Base-by-base conservation (phyloP, 2,329 filamentous ascomycete genomes). In the Aspergillus candidus region DNA sequence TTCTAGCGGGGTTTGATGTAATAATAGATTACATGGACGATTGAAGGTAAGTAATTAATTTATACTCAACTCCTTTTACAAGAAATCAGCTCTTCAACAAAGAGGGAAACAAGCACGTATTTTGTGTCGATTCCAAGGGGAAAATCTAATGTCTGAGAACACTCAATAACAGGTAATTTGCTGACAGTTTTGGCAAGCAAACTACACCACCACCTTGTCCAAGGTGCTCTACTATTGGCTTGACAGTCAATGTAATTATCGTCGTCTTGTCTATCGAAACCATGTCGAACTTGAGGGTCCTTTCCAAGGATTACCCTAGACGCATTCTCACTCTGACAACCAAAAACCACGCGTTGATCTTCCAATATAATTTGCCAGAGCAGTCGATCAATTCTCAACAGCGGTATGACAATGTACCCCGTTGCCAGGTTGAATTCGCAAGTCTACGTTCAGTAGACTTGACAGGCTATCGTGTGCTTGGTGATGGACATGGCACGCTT, bases 371-470 rank as follows among this genome's bases (percentile, higher is more conserved):
- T 63, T 72, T 80, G 38, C 77, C 79, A 63, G 83, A 83, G 50
- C 62, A 72, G 29, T 73, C 75, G 51, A 67, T 72, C 41, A 81
- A 48, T 46, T 63, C 47, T 37, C 59, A 53, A 52, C 66, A 50
- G 30, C 48, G 47, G 34, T 52, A 50, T 37, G 61, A 60, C 53
- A 71, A 62, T 51, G 67, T 62, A 54, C 77, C 56, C 67, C 81
- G 66, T 77, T 95, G 89, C 73, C 89, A 94, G 76, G 89, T 96
- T 53, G 88, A 95, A 65, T 95, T 96, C 64, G 74, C 82, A 11
- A 74, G 79, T 8, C 67, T 79, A 32, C 76, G 80, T 31, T 73
- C 78, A 36, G 73, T 82, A 44, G 78, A 93, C 50, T 72, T 94
- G 47, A 77, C 74, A 56, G 84, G 88, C 51, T 96, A 91, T 68